phyloP scores from a whole-genome alignment of 768 basidiomycete genomes.

The Terana coerulea region DNA sequence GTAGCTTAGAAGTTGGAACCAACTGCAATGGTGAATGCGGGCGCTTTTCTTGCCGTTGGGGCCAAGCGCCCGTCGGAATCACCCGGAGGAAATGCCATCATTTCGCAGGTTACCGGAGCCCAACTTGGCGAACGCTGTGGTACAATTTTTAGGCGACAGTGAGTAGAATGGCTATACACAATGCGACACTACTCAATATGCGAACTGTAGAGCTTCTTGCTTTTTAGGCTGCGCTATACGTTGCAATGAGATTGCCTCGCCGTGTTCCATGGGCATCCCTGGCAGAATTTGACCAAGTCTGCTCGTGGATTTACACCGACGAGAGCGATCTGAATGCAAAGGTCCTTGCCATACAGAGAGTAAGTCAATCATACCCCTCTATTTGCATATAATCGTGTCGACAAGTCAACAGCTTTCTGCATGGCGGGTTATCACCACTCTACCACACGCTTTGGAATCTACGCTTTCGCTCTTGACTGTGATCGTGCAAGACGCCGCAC shows the following conservation, averaged over 20 bases:
- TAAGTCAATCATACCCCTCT: constrained; percentile 30
- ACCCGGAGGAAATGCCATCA: too few relatives aligned
- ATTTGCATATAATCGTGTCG: neutral
- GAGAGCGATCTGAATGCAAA: constrained; percentile 57
- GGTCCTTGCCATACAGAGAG: constrained; percentile 58
- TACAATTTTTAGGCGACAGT: too few relatives aligned
- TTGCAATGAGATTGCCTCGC: constrained; percentile 65
- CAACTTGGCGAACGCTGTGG: constrained; percentile 1
- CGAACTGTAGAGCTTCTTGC: too few relatives aligned
- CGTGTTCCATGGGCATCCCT: constrained; percentile 76
- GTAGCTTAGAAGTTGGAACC: too few relatives aligned
- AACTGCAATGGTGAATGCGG: too few relatives aligned
- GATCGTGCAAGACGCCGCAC: constrained; percentile 47
- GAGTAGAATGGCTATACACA: too few relatives aligned
- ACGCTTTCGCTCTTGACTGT: constrained; percentile 59
- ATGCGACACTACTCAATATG: too few relatives aligned
- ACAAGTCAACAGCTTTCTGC: constrained; percentile 56
- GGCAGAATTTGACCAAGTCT: constrained; percentile 70
- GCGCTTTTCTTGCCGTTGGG: too few relatives aligned
- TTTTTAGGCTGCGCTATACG: too few relatives aligned
- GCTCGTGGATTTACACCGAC: constrained; percentile 69
- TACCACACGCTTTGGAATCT: constrained; percentile 83
- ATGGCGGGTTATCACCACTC: constrained; percentile 68
- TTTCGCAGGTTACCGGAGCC: constrained; percentile 2
- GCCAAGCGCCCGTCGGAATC: too few relatives aligned